Evolutionary conservation across 345 rosid species (phyloP).

Genomic region (Populus alba): DNA sequence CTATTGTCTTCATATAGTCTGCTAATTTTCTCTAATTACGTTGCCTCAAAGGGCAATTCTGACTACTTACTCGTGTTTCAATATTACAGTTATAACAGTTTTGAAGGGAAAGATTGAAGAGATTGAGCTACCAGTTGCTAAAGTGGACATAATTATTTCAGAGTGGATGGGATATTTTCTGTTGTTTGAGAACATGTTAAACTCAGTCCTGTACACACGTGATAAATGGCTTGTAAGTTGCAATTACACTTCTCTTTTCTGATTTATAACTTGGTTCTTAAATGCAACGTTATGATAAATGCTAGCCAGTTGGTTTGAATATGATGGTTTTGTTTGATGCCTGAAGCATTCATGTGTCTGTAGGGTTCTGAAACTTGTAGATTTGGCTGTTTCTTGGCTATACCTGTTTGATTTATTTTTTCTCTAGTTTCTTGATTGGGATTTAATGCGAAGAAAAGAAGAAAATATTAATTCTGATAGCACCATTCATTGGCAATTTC

Average conservation of each 20-base stretch:
- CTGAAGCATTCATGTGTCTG: neutral
- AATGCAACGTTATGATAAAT: no score
- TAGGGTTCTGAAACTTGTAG: neutral
- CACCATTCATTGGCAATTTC: neutral
- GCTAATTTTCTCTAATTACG: neutral
- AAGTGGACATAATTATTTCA: slow-evolving; percentile 94
- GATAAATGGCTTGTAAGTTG: slow-evolving; percentile 97
- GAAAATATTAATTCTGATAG: neutral
- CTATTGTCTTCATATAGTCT: neutral
- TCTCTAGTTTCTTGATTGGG: neutral
- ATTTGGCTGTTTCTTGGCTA: no score
- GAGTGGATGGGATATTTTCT: slow-evolving; percentile 99
- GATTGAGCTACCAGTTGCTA: slow-evolving; percentile 75
- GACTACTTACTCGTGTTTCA: neutral
- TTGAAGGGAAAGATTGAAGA: slow-evolving; percentile 98
- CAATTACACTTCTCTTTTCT: neutral
- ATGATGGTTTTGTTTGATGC: no score
- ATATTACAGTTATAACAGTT: slow-evolving; percentile 73
- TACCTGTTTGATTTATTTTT: no score
- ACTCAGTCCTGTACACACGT: slow-evolving; percentile 86
- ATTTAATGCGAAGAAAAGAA: neutral
- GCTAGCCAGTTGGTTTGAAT: no score
- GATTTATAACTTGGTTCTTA: neutral
- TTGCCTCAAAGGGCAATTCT: neutral
- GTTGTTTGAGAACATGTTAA: slow-evolving; percentile 91